Conservation (phyloP, 495 filamentous ascomycete genomes). For the Podospora pseudopauciseta region DNA sequence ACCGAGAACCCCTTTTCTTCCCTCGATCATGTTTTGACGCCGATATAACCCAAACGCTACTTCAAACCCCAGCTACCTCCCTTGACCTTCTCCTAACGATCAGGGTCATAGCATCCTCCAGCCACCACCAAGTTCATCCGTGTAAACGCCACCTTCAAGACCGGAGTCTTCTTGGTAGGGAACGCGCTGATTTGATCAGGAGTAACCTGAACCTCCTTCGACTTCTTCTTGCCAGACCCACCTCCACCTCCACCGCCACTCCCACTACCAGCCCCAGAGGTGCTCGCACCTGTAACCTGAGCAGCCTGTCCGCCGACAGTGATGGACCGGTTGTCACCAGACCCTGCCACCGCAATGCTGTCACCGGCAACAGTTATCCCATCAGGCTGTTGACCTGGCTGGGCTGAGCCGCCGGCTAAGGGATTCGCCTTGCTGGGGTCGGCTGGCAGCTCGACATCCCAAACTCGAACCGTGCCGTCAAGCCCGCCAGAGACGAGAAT, state of each 20-base stretch:
- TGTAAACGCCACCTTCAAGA: conserved; percentile 90
- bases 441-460: conserved; percentile 73
- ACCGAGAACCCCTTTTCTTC: background rate
- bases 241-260: conserved; percentile 42
- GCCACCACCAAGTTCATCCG: conserved; percentile 88
- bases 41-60: background rate
- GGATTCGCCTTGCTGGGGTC: conserved; percentile 41
- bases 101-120: conserved; percentile 69
- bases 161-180: conserved; percentile 90
- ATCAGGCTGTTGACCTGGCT: conserved; percentile 54
- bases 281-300: conserved; percentile 24
- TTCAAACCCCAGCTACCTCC: background rate
- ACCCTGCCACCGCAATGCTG: conserved; percentile 48
- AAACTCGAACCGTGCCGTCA: conserved; percentile 89
- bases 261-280: conserved; percentile 36
- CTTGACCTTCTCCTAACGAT: conserved; percentile 26
- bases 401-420: conserved; percentile 40
- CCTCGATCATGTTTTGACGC: background rate
- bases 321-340: conserved; percentile 32
- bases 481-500: conserved; percentile 84
- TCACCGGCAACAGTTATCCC: conserved; percentile 47
- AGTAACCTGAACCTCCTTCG: conserved; percentile 84
- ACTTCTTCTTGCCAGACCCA: conserved; percentile 69
- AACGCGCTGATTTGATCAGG: conserved; percentile 91
- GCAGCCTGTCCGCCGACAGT: conserved; percentile 35